Base-by-base conservation (phyloP, 306 rosid species). In the Lablab purpureus region DNA sequence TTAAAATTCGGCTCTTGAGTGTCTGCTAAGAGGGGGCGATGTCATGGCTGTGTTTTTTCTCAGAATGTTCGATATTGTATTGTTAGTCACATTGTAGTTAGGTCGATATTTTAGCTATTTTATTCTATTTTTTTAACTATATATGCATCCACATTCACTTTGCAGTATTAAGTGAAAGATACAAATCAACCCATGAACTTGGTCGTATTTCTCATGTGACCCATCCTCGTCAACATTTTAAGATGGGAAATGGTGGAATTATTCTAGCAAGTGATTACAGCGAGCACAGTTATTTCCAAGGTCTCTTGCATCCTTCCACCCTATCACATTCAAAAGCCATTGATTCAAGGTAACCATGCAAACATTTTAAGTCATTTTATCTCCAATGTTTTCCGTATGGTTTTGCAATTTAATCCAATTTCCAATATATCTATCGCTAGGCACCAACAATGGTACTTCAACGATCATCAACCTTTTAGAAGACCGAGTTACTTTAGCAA, bases 161-260 rank as follows among this genome's bases (percentile, higher is more conserved):
- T 76, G 66, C 81, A 87, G 93, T 83, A 63, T 46, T 83, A 36
- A n/a, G 82, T 64, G 73, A 76, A 70, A 14, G 67, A 30, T 80
- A 56, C 75, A 81, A 81, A 73, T 77, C 85, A 36, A 18, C 62
- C 37, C 74, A 78, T 13, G 66, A 45, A 22, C 22, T 66, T 71
- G 84, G 83, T 73, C 60, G 74, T 46, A 37, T 72, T 22, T 65
- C 80, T 32, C 79, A 66, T 28, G 50, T 45, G 23, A 21, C 66
- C n/a, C 79, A 81, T 22, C 74, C 85, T 62, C 84, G 75, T 66
- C 90, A 78, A 63, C 87, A 87, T 37, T 83, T 83, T 67, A 89
- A 75, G 82, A 85, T 85, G 88, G 91, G 81, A 75, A 85, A 87
- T 67, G 89, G 88, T n/a, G 90, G 90, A 75, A 89, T 85, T 56